phyloP scores from a whole-genome alignment of 1,284 basidiomycete species.

The Pyrrhoderma noxium region DNA sequence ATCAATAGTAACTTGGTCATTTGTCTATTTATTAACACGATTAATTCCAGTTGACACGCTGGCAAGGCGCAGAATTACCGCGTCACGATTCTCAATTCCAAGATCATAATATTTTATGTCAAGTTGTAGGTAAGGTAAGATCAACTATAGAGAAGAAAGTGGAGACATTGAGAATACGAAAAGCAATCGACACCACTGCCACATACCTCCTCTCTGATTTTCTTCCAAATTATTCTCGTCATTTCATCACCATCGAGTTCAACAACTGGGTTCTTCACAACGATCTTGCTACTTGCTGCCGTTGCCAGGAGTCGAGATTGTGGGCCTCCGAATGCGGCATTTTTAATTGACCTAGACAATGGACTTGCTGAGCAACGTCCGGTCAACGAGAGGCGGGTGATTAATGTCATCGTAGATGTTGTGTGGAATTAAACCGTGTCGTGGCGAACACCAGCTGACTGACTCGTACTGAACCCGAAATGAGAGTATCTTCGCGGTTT shows the following conservation, averaged over 20 bases:
- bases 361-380: too few relatives aligned
- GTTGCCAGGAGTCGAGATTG: slow-evolving; percentile 10
- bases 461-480: too few relatives aligned
- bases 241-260: slow-evolving; percentile 97
- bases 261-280: slow-evolving; percentile 86
- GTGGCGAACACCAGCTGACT: too few relatives aligned
- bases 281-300: slow-evolving; percentile 47
- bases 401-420: too few relatives aligned
- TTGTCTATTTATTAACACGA: slow-evolving; percentile 51
- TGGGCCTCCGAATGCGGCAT: background rate
- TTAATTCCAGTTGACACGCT: background rate
- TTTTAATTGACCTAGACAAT: too few relatives aligned
- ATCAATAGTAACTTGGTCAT: slow-evolving; percentile 90
- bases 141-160: slow-evolving; percentile 50
- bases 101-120: slow-evolving; percentile 99
- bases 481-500: too few relatives aligned
- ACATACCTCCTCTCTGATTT: slow-evolving; percentile 89
- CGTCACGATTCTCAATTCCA: slow-evolving; percentile 86
- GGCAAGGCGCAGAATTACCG: slow-evolving; percentile 39
- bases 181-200: background rate
- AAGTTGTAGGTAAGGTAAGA: slow-evolving; percentile 89
- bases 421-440: too few relatives aligned
- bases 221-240: slow-evolving; percentile 98
- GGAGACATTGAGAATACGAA: background rate
- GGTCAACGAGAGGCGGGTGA: too few relatives aligned